phyloP scores from a whole-genome alignment of 2,329 filamentous ascomycete species.

The Scytalidium lignicola region DNA sequence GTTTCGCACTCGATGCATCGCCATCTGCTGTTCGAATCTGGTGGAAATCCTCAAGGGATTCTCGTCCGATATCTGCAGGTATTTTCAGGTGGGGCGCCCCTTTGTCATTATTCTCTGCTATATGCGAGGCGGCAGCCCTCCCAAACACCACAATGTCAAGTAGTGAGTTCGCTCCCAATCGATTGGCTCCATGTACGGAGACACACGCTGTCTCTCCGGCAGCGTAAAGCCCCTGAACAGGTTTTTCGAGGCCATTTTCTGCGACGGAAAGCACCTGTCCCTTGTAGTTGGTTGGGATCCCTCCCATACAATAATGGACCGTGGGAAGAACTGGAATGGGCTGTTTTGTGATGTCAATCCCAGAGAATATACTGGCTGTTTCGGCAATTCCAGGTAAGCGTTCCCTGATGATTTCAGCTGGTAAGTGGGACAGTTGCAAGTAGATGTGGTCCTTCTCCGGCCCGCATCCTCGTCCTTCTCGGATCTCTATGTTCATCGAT shows the following conservation, averaged over 20 bases:
- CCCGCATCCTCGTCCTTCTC: conserved; percentile 39
- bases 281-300: conserved; percentile 43
- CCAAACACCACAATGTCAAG: conserved; percentile 46
- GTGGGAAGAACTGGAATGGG: conserved; percentile 46
- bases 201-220: conserved; percentile 42
- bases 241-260: conserved; percentile 31
- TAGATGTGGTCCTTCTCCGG: conserved; percentile 41
- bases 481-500: conserved; percentile 44
- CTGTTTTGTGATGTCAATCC: conserved; percentile 42
- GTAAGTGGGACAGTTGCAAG: conserved; percentile 42
- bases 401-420: conserved; percentile 40
- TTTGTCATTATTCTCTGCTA: conserved; percentile 33
- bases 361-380: conserved; percentile 43
- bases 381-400: conserved; percentile 44
- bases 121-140: conserved; percentile 38
- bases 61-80: conserved; percentile 29
- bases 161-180: conserved; percentile 42
- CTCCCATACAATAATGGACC: conserved; percentile 48
- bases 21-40: conserved; percentile 32
- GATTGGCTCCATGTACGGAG: conserved; percentile 42
- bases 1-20: conserved; percentile 29
- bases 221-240: conserved; percentile 41
- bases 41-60: conserved; percentile 30
- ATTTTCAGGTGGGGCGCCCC: conserved; percentile 29
- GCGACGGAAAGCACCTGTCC: conserved; percentile 40